A percentile compares a stretch with the other conserved stretches of the same genome.
These are phyloP conservation scores for Malassezia brasiliensis DNA, from an alignment of 1,284 basidiomycete genomes.

Conservation along the genomic window DNA sequence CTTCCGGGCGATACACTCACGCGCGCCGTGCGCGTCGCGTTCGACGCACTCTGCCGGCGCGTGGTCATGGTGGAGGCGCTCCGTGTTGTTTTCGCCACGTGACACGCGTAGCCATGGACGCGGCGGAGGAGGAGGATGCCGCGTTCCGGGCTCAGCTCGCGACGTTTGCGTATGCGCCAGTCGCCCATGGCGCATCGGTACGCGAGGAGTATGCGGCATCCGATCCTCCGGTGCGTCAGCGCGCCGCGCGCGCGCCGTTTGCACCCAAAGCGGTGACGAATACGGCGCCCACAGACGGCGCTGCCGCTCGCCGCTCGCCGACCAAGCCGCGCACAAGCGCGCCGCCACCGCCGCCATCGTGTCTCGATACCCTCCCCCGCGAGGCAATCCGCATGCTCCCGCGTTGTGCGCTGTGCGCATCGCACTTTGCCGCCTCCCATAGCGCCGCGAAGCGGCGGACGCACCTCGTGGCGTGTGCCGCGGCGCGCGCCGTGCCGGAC, in stretches of 20 bases:
- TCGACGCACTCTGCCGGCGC: background rate
- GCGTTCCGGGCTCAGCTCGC: background rate
- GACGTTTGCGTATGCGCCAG: background rate
- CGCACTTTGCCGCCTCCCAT: slow-evolving; percentile 1
- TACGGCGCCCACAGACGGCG: too few relatives aligned
- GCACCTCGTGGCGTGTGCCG: slow-evolving; percentile 11
- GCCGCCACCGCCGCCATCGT: too few relatives aligned
- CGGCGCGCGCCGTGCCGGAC: background rate
- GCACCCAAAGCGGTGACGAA: too few relatives aligned
- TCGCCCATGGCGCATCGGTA: too few relatives aligned
- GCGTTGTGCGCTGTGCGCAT: slow-evolving; percentile 7
- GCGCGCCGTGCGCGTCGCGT: background rate
- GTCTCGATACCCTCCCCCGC: background rate
- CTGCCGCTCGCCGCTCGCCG: too few relatives aligned
- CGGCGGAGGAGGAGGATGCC: background rate
- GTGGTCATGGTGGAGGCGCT: background rate
- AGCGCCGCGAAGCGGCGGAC: slow-evolving; percentile 4
- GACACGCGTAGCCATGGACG: slow-evolving; percentile 1
- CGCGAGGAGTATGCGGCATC: too few relatives aligned
- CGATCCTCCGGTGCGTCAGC: too few relatives aligned
- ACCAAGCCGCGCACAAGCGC: too few relatives aligned
- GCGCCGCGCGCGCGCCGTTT: too few relatives aligned
- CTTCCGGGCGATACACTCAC: background rate
- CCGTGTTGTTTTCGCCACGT: background rate
- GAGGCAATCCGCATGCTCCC: slow-evolving; percentile 3